Conservation (phyloP, 2,329 filamentous ascomycete species). For the Aspergillus candidus region DNA sequence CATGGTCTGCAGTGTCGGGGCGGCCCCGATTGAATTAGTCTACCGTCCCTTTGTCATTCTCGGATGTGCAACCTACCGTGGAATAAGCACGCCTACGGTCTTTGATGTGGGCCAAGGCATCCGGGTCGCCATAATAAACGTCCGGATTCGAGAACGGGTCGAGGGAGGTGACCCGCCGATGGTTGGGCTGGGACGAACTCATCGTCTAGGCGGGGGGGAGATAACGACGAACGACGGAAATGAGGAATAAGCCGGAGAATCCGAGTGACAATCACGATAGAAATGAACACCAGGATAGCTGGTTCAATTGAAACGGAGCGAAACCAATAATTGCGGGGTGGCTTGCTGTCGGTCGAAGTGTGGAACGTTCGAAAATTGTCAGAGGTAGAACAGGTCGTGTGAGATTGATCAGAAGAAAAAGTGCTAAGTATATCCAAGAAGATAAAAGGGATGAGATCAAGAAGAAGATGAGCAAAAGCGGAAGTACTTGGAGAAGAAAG, state of each 20-base stretch:
- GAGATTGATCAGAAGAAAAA: too few relatives aligned
- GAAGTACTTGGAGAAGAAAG: too few relatives aligned
- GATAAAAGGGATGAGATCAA: too few relatives aligned
- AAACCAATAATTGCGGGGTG: conserved; percentile 4
- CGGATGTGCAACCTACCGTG: conserved; percentile 40
- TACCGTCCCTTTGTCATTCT: conserved; percentile 7
- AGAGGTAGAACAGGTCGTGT: too few relatives aligned
- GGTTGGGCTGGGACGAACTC: conserved; percentile 37
- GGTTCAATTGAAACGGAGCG: conserved; percentile 1
- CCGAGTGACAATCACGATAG: conserved; percentile 1
- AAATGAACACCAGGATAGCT: conserved; percentile 7
- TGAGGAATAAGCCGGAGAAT: not conserved
- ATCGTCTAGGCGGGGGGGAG: conserved; percentile 21
- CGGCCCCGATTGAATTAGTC: conserved; percentile 9
- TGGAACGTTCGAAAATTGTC: too few relatives aligned
- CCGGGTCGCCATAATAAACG: conserved; percentile 54
- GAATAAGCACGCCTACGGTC: conserved; percentile 50
- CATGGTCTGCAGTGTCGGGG: conserved; percentile 23
- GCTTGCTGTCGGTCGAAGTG: too few relatives aligned
- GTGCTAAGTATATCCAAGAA: too few relatives aligned
- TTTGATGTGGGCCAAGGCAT: conserved; percentile 41
- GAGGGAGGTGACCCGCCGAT: conserved; percentile 37
- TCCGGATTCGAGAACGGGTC: conserved; percentile 55
- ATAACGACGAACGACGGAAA: not conserved
- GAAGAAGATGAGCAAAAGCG: too few relatives aligned